phyloP scores from a whole-genome alignment of 768 basidiomycete species.

The Clathrus columnatus region DNA sequence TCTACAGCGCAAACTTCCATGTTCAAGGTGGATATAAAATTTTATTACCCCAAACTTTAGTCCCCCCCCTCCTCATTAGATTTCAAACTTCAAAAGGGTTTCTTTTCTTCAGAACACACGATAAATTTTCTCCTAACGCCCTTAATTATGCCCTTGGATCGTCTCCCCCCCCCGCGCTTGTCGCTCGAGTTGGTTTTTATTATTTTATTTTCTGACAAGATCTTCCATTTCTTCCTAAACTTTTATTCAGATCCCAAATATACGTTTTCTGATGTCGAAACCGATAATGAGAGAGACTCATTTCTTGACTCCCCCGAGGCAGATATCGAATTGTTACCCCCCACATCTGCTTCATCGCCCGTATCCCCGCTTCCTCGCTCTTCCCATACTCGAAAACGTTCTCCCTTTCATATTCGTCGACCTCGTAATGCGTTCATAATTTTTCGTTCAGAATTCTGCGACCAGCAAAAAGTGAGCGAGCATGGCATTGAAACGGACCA shows the following conservation, averaged over 20 bases:
- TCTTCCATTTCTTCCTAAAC: neutral
- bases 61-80: no score
- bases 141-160: neutral
- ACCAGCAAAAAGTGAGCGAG: neutral
- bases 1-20: neutral
- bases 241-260: neutral
- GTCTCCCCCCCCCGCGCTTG: neutral
- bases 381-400: neutral
- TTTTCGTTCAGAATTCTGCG: constrained; percentile 41
- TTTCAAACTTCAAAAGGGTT: no score
- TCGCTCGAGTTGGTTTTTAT: neutral
- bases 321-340: neutral
- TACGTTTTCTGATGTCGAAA: neutral
- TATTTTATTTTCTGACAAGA: neutral
- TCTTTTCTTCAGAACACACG: neutral
- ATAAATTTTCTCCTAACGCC: neutral
- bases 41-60: no score
- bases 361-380: neutral
- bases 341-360: neutral
- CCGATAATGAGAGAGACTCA: neutral
- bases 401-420: constrained; percentile 22
- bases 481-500: constrained; percentile 52
- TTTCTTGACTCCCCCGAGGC: neutral
- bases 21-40: neutral
- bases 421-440: constrained; percentile 25